Base-by-base conservation (phyloP, 805 yeast genomes). In the Wickerhamiella parazyma region DNA sequence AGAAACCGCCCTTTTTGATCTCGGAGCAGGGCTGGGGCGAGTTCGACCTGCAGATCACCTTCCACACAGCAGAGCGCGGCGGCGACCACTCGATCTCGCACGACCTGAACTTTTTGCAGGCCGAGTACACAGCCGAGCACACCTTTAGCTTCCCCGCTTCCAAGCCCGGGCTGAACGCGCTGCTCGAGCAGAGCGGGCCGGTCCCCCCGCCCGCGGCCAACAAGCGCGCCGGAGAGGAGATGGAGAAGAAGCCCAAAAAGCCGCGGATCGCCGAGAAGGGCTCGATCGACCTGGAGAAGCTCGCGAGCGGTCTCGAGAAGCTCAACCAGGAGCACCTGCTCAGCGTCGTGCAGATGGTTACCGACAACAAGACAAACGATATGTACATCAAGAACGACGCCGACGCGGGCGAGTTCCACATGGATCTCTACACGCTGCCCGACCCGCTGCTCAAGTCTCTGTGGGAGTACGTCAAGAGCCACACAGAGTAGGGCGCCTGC, bases 21-120 rank as follows among this genome's bases (percentile, higher is more conserved):
- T 82, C 76, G 56, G 98, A 89, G 61, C 79, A 84, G 65, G 98
- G 98, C 41, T 89, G 98, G 97, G 98, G 97, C 60, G 97, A 89
- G 52, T 89, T 89, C 56, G 95, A 87, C 57, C 72, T 91, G 59
- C 82, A 82, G 31, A 78, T 91, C 48, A 71, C 81, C 26, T 67
- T 87, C 35, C 80, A 80, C 48, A 66, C 82, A 36, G 70, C 79
- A 16, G 97, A 93, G 48, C 82, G 80, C 57, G 81, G 79, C 44
- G 97, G 97, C 39, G 96, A 87, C 61, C 72, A 80, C 49, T 82
- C 82, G 58, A 62, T 91, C 45, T 75, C 73, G 55, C 97, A 91
- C 59, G 98, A 89, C 63, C 73, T 89, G 59, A 86, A 86, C 62
- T 91, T 89, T 62, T 64, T 73, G 49, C 75, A 79, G 59, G 85